Conservation (phyloP, 2,329 filamentous ascomycete species). For the Colletotrichum chlorophyti region DNA sequence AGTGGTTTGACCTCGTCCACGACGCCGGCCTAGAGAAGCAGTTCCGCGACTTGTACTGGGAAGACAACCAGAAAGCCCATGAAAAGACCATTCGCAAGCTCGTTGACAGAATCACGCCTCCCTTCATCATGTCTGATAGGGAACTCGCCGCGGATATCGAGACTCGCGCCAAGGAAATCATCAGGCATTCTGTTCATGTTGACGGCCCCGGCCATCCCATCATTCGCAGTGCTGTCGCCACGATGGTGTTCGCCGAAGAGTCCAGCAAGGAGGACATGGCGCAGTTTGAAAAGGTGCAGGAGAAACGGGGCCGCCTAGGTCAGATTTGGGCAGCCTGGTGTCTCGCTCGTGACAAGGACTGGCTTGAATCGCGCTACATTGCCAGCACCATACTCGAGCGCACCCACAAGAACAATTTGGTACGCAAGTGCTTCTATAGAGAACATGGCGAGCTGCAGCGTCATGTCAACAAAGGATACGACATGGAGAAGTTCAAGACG, state of each 20-base stretch:
- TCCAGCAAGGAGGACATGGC: background rate
- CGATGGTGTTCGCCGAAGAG: conserved; percentile 9
- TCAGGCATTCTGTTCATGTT: conserved; percentile 16
- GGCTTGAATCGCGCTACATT: background rate
- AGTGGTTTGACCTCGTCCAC: conserved; percentile 15
- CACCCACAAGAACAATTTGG: background rate
- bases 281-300: background rate
- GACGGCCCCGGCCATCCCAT: conserved; percentile 3
- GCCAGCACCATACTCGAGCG: conserved; percentile 1
- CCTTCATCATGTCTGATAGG: background rate
- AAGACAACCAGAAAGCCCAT: conserved; percentile 2
- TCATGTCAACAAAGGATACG: background rate
- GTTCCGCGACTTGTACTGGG: conserved; percentile 16
- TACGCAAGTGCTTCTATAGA: conserved; percentile 6
- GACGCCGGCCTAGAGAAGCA: background rate
- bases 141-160: background rate
- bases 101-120: background rate
- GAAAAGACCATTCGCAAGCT: background rate
- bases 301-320: background rate
- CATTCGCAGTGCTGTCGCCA: conserved; percentile 19
- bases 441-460: background rate
- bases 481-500: background rate
- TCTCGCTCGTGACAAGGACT: background rate
- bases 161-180: background rate
- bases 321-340: conserved; percentile 24